Conservation (phyloP, 768 basidiomycete genomes). For the Pluteus cervinus region DNA sequence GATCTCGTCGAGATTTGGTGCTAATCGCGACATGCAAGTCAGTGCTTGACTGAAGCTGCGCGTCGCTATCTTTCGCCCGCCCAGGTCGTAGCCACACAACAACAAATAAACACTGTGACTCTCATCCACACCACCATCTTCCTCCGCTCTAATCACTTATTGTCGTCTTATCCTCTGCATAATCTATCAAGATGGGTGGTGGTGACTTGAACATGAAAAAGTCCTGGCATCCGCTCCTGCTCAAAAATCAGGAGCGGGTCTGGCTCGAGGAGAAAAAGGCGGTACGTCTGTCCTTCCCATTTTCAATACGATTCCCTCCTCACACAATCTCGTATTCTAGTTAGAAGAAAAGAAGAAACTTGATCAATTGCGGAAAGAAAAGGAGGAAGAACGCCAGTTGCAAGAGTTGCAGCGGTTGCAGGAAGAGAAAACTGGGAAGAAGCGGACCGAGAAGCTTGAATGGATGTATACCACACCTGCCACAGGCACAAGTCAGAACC, state of each 20-base stretch:
- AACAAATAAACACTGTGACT: background rate
- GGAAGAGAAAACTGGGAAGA: slow-evolving; percentile 93
- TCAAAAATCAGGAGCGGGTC: slow-evolving; percentile 98
- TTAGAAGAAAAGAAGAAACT: slow-evolving; percentile 99
- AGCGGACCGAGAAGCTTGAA: slow-evolving; percentile 89
- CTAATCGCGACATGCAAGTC: no score
- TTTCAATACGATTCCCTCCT: slow-evolving; percentile 3
- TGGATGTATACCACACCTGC: slow-evolving; percentile 99
- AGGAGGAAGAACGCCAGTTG: slow-evolving; percentile 94
- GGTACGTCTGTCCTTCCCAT: slow-evolving; percentile 38
- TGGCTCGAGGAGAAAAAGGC: slow-evolving; percentile 99
- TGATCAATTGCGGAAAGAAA: slow-evolving; percentile 94
- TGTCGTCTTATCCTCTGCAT: slow-evolving; percentile 7
- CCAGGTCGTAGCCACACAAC: background rate
- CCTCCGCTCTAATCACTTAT: slow-evolving; percentile 6
- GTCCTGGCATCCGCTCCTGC: slow-evolving; percentile 97
- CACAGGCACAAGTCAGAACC: slow-evolving; percentile 76
- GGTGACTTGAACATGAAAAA: slow-evolving; percentile 99
- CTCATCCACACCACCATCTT: background rate
- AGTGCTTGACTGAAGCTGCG: no score
- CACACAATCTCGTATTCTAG: slow-evolving; percentile 32
- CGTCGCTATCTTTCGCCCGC: no score
- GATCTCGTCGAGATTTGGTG: background rate
- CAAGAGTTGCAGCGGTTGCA: slow-evolving; percentile 95
- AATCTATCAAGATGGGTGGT: slow-evolving; percentile 83